These are phyloP conservation scores for Beauveria asiatica DNA, from an alignment of 2,329 filamentous ascomycete genomes.

Conservation along the genomic window DNA sequence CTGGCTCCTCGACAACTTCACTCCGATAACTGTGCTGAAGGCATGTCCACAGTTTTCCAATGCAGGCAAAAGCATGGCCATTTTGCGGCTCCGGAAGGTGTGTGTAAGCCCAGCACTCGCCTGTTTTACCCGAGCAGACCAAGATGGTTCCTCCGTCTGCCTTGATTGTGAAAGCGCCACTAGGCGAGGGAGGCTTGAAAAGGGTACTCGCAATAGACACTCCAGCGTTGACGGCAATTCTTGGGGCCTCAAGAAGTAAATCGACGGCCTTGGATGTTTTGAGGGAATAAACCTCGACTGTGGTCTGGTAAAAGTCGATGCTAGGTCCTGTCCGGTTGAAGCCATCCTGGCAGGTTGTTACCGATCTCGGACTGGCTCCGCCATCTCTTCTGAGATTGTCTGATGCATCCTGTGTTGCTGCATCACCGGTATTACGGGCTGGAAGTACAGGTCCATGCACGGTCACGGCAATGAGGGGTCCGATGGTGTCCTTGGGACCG, in stretches of 20 bases:
- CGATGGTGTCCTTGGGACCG: slow-evolving; percentile 44
- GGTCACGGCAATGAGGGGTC: slow-evolving; percentile 70
- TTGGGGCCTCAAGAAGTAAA: slow-evolving; percentile 63
- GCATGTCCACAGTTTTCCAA: slow-evolving; percentile 88
- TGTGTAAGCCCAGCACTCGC: slow-evolving; percentile 75
- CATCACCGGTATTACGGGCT: slow-evolving; percentile 9
- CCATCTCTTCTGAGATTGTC: slow-evolving; percentile 34
- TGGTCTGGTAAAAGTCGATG: slow-evolving; percentile 68
- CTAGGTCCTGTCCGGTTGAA: slow-evolving; percentile 25
- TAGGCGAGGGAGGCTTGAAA: slow-evolving; percentile 60
- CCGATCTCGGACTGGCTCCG: slow-evolving; percentile 32
- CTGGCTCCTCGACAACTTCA: slow-evolving; percentile 38
- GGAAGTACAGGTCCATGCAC: slow-evolving; percentile 67
- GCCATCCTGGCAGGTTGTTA: slow-evolving; percentile 29
- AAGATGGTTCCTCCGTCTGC: slow-evolving; percentile 64
- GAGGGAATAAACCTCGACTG: slow-evolving; percentile 82
- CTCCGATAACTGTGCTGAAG: slow-evolving; percentile 54
- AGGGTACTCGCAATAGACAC: slow-evolving; percentile 51
- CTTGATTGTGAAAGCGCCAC: slow-evolving; percentile 65
- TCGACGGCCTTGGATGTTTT: slow-evolving; percentile 63
- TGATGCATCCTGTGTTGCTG: slow-evolving; percentile 26
- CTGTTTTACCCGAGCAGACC: slow-evolving; percentile 72
- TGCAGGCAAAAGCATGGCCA: slow-evolving; percentile 48
- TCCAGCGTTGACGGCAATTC: slow-evolving; percentile 46
- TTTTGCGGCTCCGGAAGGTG: slow-evolving; percentile 38